Evolutionary conservation across 164 flowering plant genomes (phyloP).

Genomic region (Sextonia rubra): DNA sequence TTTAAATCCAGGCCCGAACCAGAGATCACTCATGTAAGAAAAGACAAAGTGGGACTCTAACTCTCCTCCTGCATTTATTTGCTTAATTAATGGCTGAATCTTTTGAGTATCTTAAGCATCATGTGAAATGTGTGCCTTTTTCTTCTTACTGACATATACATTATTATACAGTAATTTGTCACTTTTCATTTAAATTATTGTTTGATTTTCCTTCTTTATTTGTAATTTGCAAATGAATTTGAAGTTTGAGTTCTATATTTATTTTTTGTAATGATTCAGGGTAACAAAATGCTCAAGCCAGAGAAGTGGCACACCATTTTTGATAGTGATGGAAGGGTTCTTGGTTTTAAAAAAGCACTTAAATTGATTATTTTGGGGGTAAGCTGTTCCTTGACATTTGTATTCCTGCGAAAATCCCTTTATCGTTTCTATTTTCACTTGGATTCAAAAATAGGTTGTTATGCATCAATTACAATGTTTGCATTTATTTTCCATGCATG

Average conservation of each 20-base stretch:
- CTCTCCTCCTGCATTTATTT: background rate
- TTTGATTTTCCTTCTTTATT: background rate
- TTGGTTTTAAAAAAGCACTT: constrained; percentile 64
- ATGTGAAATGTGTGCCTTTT: too few relatives aligned
- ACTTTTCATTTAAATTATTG: background rate
- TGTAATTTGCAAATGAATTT: background rate
- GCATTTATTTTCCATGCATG: background rate
- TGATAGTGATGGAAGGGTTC: constrained; percentile 67
- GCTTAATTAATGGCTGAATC: too few relatives aligned
- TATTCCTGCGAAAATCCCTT: background rate
- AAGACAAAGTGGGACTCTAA: background rate
- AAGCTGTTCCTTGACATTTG: constrained; percentile 17
- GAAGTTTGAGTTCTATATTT: background rate
- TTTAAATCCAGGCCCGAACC: too few relatives aligned
- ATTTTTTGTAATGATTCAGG: constrained; percentile 37
- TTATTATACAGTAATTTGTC: background rate
- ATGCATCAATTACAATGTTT: background rate
- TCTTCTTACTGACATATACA: too few relatives aligned
- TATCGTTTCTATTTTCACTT: background rate
- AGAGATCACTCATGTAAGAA: background rate
- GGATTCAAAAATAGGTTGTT: background rate
- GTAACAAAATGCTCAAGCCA: constrained; percentile 77
- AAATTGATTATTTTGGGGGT: constrained; percentile 76
- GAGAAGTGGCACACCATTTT: constrained; percentile 79
- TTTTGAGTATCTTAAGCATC: too few relatives aligned